Percentiles rank a stretch among this genome's conserved stretches.
Evolutionary conservation across 345 rosid species (phyloP).

Genomic region (Crucihimalaya himalaica): DNA sequence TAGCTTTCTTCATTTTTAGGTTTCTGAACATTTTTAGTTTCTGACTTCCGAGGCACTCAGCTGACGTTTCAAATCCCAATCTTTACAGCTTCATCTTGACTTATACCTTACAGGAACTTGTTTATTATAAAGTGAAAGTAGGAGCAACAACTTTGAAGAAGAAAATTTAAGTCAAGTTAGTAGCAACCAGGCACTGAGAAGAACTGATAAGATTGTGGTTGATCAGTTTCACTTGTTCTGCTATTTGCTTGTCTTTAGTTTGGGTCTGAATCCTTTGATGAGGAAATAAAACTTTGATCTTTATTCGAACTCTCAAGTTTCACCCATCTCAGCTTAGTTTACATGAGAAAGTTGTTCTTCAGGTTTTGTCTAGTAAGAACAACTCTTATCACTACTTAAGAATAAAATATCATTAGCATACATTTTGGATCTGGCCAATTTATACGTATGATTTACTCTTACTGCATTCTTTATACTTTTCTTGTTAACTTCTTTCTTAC

Average conservation of each 20-base stretch:
- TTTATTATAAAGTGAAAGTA: not conserved
- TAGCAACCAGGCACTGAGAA: not conserved
- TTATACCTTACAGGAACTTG: not conserved
- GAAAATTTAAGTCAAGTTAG: not conserved
- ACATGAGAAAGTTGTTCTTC: not conserved
- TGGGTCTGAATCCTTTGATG: not conserved
- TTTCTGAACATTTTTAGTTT: not conserved
- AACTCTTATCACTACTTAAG: not conserved
- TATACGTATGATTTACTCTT: conserved; percentile 20
- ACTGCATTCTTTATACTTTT: not conserved
- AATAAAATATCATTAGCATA: not conserved
- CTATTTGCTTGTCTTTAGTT: not conserved
- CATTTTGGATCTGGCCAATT: not conserved
- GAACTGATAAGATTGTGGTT: not conserved
- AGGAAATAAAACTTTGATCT: not conserved
- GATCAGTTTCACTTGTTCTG: not conserved
- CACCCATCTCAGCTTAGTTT: not conserved
- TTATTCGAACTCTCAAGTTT: not conserved
- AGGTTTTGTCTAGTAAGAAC: not conserved
- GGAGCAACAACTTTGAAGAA: not conserved
- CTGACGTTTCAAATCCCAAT: not conserved
- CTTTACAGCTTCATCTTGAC: not conserved
- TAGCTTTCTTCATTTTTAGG: not conserved
- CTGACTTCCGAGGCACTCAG: not conserved
- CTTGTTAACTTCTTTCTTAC: not conserved